Base-by-base conservation (phyloP, 1,284 basidiomycete genomes). In the Ganoderma multipileum region DNA sequence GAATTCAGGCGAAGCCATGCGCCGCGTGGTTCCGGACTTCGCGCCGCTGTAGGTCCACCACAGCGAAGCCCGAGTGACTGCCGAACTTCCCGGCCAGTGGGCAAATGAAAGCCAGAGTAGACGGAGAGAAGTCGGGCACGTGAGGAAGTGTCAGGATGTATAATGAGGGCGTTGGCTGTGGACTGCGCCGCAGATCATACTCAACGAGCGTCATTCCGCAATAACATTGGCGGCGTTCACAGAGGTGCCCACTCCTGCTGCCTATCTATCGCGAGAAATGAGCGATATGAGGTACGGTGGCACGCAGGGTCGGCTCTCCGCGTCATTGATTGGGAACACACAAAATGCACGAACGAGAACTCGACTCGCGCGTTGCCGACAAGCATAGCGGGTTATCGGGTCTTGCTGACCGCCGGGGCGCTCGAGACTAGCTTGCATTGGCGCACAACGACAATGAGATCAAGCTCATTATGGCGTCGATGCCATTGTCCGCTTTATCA, bases 31-130 rank as follows among this genome's bases (percentile, higher is more conserved):
- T 58, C 68, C 68, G 68, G 59, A 30, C 71, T 72, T 72, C 71
- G 58, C 65, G 71, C 71, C 71, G 71, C 71, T 70, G 68, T 72
- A 72, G 71, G 71, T 72, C 71, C 71, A 70, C 67, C 44, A 28
- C 14, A 54, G 33, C 57, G 54, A 65, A 71, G 68, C 61, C 66
- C 69, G 66, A 55, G 39, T 66, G 66, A 68, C 52, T 63, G 62
- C 60, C 63, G 64, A 66, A 59, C 38, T 44, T 57, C 60, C 60
- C 60, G 60, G 44, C 20, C 36, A 38, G 60, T 14, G 55, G 60
- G 55, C n/a, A 58, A 58, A 38, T 38, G 55, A 30, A 58, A 16
- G 30, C 30, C 18, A 38, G 55, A 36, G 38, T n/a, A 23, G 28
- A 36, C 11, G 20, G 42, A 23, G 11, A 42, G 30, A 44, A 33